Conservation (phyloP, 805 yeast genomes). For the Saccharomycopsis guyanensis region DNA sequence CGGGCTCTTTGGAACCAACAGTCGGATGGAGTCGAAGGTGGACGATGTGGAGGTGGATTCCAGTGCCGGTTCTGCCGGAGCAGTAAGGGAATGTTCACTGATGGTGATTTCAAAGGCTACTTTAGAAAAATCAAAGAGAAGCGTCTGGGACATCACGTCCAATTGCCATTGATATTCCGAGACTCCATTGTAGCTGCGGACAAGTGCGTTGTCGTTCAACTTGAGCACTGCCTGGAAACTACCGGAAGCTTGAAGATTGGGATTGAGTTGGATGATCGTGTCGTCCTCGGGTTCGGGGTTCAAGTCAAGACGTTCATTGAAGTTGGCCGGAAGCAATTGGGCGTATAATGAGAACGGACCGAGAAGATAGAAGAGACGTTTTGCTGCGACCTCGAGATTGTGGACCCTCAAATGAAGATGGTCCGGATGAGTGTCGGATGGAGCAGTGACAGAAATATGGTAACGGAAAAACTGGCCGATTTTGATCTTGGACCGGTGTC, state of each 20-base stretch:
- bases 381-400: conserved; percentile 62
- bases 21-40: background rate
- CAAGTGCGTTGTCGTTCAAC: conserved; percentile 39
- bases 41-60: background rate
- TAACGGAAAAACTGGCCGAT: conserved; percentile 59
- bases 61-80: background rate
- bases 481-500: background rate
- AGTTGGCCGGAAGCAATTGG: conserved; percentile 67
- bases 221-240: conserved; percentile 49
- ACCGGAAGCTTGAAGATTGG: conserved; percentile 65
- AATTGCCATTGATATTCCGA: conserved; percentile 48
- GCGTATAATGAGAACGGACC: conserved; percentile 87
- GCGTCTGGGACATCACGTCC: conserved; percentile 73
- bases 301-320: conserved; percentile 39
- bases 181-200: conserved; percentile 23
- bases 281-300: conserved; percentile 31
- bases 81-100: background rate
- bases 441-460: conserved; percentile 36
- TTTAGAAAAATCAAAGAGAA: conserved; percentile 63
- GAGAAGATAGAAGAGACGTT: conserved; percentile 76
- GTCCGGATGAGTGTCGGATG: conserved; percentile 6
- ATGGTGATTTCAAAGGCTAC: conserved; percentile 59
- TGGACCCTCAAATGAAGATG: conserved; percentile 40
- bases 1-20: background rate
- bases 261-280: conserved; percentile 35